phyloP scores from a whole-genome alignment of 345 rosid genomes.

The Euphorbia tirucalli region DNA sequence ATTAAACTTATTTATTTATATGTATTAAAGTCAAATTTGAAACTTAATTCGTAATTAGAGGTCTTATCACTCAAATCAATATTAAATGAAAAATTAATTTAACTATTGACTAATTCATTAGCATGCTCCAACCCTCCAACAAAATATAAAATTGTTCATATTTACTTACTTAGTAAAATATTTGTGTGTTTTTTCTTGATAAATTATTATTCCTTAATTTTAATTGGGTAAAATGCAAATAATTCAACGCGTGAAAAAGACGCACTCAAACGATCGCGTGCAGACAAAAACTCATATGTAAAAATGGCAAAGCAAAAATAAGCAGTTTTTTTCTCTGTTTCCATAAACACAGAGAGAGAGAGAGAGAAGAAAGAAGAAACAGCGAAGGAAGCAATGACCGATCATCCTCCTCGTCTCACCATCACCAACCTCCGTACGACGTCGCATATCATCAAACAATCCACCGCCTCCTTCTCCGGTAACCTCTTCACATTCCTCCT shows the following conservation, averaged over 20 bases:
- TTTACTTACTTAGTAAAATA: too few species aligned
- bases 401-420: constrained; percentile 47
- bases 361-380: neutral
- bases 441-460: constrained; percentile 48
- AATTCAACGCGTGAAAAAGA: neutral
- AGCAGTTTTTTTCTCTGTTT: neutral
- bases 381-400: constrained; percentile 50
- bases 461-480: constrained; percentile 46
- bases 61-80: too few species aligned
- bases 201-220: too few species aligned
- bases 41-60: too few species aligned
- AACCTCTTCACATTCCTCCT: constrained; percentile 56
- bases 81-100: too few species aligned
- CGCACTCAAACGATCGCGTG: neutral
- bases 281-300: neutral
- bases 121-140: too few species aligned
- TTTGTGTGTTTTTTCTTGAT: too few species aligned
- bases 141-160: too few species aligned
- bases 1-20: too few species aligned
- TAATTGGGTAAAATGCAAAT: neutral
- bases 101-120: too few species aligned
- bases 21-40: too few species aligned
- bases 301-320: neutral
- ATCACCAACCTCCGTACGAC: constrained; percentile 62
- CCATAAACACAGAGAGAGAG: neutral